Evolutionary conservation across 1,284 basidiomycete genomes (phyloP), one percentile per base, ranked within the genome.

Genomic region (Ustilago loliicola): DNA sequence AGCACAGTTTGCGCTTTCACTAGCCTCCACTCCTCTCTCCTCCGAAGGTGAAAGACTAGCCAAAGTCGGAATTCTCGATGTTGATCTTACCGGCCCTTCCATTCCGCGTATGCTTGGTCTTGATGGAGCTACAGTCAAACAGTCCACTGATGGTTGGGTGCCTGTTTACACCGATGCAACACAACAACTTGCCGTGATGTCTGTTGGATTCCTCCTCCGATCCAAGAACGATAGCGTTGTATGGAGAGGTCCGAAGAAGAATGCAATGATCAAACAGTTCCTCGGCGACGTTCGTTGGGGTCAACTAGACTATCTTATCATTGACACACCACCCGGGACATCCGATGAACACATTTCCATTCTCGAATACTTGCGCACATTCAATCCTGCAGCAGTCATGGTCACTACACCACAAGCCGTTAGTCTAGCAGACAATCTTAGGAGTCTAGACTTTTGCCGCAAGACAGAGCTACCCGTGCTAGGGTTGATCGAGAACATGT

Each of bases 191-290:
- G 93, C 92, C 7, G 95, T 94, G 85, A 99, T 99, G 97, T 94
- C 93, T 83, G 96, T 99, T 15, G 97, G 95, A 2, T 98, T 99
- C 86, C 87, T 99, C 81, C 87, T 99, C 72, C 93, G 94, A 87
- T 92, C 92, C 82, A 92, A 92, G 82, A 93, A 93, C 59, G 96
- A 98, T 85, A 93, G 92, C 17, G 95, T 99, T 40, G 94, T 99
- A 0, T 99, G 97, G 97, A 89, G 97, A 79, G 97, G 97, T 0
- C 97, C 97, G 38, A 99, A 99, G 90, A 99, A 99, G 90, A 98
- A 98, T 83, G 97, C 94, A 54, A 99, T 99, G 97, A 98, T 99
- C 83, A 89, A 95, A 81, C 97, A 99, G 88, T 99, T 99, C 86
- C 87, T 99, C 85, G 92, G 92, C 80, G 96, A 99, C 83, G 97